Percentiles rank a stretch among this genome's conserved stretches.
Conservation (phyloP, 495 filamentous ascomycete genomes). For the Cercophora scortea region DNA sequence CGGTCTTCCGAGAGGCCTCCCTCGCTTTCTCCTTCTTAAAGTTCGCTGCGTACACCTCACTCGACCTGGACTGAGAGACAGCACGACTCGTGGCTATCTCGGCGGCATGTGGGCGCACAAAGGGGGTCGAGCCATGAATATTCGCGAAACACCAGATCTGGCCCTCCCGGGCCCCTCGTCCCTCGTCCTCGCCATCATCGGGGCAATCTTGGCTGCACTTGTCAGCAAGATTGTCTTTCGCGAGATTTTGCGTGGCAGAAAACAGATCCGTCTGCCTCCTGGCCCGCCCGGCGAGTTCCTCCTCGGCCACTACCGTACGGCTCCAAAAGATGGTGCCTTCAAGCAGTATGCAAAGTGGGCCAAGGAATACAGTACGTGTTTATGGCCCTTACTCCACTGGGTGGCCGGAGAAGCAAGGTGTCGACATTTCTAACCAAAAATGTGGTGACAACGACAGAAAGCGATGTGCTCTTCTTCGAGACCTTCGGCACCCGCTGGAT, state of each 20-base stretch:
- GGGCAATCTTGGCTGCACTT: neutral
- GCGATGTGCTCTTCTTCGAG: slow-evolving; percentile 31
- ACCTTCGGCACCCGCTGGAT: slow-evolving; percentile 34
- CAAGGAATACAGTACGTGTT: slow-evolving; percentile 27
- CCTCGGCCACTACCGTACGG: slow-evolving; percentile 32
- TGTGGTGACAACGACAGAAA: slow-evolving; percentile 2
- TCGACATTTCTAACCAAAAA: neutral
- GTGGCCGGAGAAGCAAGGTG: too few relatives aligned
- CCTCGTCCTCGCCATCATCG: neutral
- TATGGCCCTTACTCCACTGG: neutral
- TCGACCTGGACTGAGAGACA: too few relatives aligned
- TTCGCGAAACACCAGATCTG: too few relatives aligned
- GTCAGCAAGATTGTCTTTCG: neutral
- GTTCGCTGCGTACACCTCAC: too few relatives aligned
- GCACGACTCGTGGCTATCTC: too few relatives aligned
- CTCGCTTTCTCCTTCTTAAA: too few relatives aligned
- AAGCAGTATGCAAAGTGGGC: slow-evolving; percentile 33
- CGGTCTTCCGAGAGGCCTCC: too few relatives aligned
- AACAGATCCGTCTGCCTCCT: slow-evolving; percentile 22
- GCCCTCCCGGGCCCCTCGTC: too few relatives aligned
- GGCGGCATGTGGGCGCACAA: too few relatives aligned
- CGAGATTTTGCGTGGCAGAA: neutral
- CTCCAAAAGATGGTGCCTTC: slow-evolving; percentile 32
- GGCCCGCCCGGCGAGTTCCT: slow-evolving; percentile 32
- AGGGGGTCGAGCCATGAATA: too few relatives aligned